A percentile compares a stretch with the other conserved stretches of the same genome.
These are phyloP conservation scores for slime mould (Dictyostelium discoideum) DNA, from an alignment of 78 protist species.

Conservation along the genomic window dicty_2.7 NC_007088.5:4206501-4207000, in stretches of 20 bases:
- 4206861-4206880: conserved; percentile 81
- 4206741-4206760: conserved; percentile 89
- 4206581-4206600: no score
- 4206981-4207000: not conserved
- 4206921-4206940: conserved; percentile 33
- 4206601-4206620: no score
- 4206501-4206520: conserved; percentile 23
- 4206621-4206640: conserved; percentile 2
- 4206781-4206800: conserved; percentile 87
- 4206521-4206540: conserved; percentile 8
- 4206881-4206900: conserved; percentile 33
- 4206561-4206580: no score
- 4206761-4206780: conserved; percentile 74
- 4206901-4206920: conserved; percentile 47
- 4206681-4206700: conserved; percentile 63
- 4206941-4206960: conserved; percentile 43
- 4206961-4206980: not conserved
- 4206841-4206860: conserved; percentile 77
- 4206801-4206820: conserved; percentile 85
- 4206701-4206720: conserved; percentile 76
- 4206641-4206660: conserved; percentile 67
- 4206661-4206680: conserved; percentile 32
- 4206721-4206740: conserved; percentile 82
- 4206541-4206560: no score
- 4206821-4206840: conserved; percentile 85